These are phyloP conservation scores for Cyclocybe cylindracea DNA, from an alignment of 768 basidiomycete genomes.

Conservation along the genomic window DNA sequence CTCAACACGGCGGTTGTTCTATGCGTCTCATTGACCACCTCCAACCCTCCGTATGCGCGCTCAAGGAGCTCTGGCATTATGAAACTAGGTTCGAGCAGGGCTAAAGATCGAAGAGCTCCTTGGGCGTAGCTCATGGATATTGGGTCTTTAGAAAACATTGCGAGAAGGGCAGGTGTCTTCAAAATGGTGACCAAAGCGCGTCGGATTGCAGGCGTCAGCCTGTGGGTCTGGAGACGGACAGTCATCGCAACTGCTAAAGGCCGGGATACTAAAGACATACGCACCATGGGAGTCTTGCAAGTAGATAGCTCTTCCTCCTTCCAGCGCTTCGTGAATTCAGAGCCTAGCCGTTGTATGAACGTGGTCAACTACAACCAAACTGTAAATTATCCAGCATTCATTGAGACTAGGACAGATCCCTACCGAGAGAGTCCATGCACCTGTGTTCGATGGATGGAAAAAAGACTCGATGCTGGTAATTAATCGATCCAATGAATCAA, in stretches of 20 bases:
- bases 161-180: conserved; percentile 83
- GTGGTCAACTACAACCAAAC: conserved; percentile 49
- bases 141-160: conserved; percentile 89
- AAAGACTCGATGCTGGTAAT: conserved; percentile 92
- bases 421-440: conserved; percentile 74
- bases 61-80: conserved; percentile 92
- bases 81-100: conserved; percentile 77
- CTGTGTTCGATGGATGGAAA: conserved; percentile 95
- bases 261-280: conserved; percentile 15
- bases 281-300: conserved; percentile 80
- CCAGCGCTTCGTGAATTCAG: conserved; percentile 80
- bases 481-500: conserved; percentile 85
- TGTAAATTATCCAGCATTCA: conserved; percentile 4
- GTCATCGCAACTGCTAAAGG: not conserved
- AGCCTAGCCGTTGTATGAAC: conserved; percentile 70
- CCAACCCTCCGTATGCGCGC: conserved; percentile 88
- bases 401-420: conserved; percentile 13
- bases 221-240: conserved; percentile 49
- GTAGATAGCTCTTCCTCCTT: conserved; percentile 73
- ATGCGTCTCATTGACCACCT: conserved; percentile 93
- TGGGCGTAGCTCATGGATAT: conserved; percentile 82
- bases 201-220: conserved; percentile 80
- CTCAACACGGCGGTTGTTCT: conserved; percentile 90
- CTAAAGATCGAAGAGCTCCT: conserved; percentile 73
- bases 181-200: conserved; percentile 80